Evolutionary conservation across 2,329 filamentous ascomycete species (phyloP).

Genomic region (Aurifilum marmelostoma): DNA sequence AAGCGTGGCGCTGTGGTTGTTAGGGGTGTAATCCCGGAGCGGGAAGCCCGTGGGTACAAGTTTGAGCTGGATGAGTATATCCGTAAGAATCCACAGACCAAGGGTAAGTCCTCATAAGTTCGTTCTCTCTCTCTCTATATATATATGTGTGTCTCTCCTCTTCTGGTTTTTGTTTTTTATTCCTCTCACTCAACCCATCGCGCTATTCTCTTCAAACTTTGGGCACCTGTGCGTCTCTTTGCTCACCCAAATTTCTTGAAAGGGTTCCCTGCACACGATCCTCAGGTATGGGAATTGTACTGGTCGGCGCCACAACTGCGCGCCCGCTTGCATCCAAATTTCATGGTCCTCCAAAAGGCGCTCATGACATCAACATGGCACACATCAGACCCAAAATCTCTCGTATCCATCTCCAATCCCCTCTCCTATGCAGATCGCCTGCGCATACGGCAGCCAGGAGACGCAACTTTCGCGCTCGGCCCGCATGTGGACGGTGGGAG

Average conservation of each 20-base stretch:
- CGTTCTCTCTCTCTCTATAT: too few relatives aligned
- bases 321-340: conserved; percentile 67
- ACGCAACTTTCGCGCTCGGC: conserved; percentile 70
- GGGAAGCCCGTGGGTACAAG: conserved; percentile 68
- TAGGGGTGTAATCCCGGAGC: conserved; percentile 66
- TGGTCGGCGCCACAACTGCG: conserved; percentile 72
- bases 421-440: conserved; percentile 72
- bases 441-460: conserved; percentile 72
- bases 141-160: too few relatives aligned
- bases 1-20: conserved; percentile 68
- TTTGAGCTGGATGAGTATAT: conserved; percentile 67
- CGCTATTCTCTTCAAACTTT: too few relatives aligned
- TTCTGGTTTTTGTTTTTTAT: too few relatives aligned
- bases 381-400: conserved; percentile 32
- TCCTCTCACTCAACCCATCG: too few relatives aligned
- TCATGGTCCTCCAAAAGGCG: conserved; percentile 63
- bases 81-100: conserved; percentile 60
- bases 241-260: neutral
- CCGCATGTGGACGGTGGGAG: conserved; percentile 76
- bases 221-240: neutral
- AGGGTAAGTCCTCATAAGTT: conserved; percentile 19
- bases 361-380: conserved; percentile 51
- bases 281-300: conserved; percentile 76
- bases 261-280: conserved; percentile 69
- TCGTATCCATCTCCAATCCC: conserved; percentile 57